Evolutionary conservation across 306 rosid species (phyloP), one percentile per base, ranked within the genome.

Genomic region (Inga laurina): DNA sequence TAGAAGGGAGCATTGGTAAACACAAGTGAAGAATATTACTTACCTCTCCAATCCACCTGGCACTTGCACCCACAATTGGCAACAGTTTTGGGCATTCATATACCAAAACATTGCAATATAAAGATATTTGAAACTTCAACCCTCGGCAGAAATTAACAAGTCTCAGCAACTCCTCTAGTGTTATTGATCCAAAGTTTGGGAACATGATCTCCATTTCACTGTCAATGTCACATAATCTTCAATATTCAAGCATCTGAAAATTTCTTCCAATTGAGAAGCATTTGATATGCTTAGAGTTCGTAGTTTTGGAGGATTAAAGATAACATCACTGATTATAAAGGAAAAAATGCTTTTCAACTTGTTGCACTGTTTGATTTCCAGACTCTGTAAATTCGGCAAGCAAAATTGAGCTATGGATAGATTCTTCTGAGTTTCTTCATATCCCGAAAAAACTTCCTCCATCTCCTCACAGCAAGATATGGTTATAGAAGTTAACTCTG

Each of bases 381-480:
- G 14, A 14, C 21, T 27, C 44, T 15, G 6, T 3, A 30, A 3
- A 16, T 13, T 27, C 2, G 16, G 44, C 18, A 54, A 24, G 16
- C 35, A 72, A 7, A 9, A 10, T 72, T 24, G 37, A 13, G 2
- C n/a, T 44, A 0, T 12, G 12, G 10, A 72, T 16, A 37, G 12
- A 72, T 21, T 56, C 27, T 56, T 21, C 62, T 56, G 76, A 72
- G 59, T 30, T 12, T 72, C 76, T 24, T 72, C 76, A 45, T 72
- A 22, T 1, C 14, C 41, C 4, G 0, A 37, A 27, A 48, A 13
- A 8, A 48, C 27, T 13, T 15, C 62, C 7, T 24, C 62, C 41
- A 46, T 24, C 3, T 46, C 59, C 13, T 48, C 24, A 27, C 61
- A 73, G 10, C 8, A 7, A 5, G 7, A 30, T 46, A 73, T 48